A percentile compares a stretch with the other conserved stretches of the same genome.
These are phyloP conservation scores for Candida verbasci DNA, from an alignment of 805 yeast genomes.

Conservation along the genomic window DNA sequence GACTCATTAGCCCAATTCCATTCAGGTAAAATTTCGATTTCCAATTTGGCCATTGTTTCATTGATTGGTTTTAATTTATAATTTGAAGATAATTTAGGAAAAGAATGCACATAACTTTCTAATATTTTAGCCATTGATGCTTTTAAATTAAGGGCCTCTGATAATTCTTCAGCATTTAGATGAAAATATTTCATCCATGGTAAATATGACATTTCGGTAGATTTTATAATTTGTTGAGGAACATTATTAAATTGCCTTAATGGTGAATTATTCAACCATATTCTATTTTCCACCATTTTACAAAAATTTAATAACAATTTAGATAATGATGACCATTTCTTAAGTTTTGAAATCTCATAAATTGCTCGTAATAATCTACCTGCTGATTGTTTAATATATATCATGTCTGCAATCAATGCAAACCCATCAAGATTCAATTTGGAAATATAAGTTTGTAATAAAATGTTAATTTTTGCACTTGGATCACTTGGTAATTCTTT, in stretches of 20 bases:
- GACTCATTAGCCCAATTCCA: constrained; percentile 72
- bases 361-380: constrained; percentile 85
- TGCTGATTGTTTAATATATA: constrained; percentile 88
- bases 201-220: constrained; percentile 73
- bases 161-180: constrained; percentile 70
- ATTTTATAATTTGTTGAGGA: constrained; percentile 66
- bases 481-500: constrained; percentile 69
- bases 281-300: constrained; percentile 72
- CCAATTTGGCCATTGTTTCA: constrained; percentile 58
- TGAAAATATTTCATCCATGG: constrained; percentile 80
- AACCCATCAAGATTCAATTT: constrained; percentile 74
- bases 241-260: constrained; percentile 68
- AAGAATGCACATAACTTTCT: constrained; percentile 57
- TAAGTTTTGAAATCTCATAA: constrained; percentile 66
- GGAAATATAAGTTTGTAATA: constrained; percentile 86
- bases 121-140: constrained; percentile 53
- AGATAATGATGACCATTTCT: constrained; percentile 67
- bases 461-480: constrained; percentile 69
- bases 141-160: constrained; percentile 74
- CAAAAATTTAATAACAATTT: constrained; percentile 57
- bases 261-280: constrained; percentile 86
- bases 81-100: constrained; percentile 62
- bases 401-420: constrained; percentile 90
- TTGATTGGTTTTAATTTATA: constrained; percentile 77
- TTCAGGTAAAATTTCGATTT: constrained; percentile 60